Evolutionary conservation across 1,284 basidiomycete species (phyloP), one percentile per base, ranked within the genome.

Genomic region (Boletellus deceptivus): DNA sequence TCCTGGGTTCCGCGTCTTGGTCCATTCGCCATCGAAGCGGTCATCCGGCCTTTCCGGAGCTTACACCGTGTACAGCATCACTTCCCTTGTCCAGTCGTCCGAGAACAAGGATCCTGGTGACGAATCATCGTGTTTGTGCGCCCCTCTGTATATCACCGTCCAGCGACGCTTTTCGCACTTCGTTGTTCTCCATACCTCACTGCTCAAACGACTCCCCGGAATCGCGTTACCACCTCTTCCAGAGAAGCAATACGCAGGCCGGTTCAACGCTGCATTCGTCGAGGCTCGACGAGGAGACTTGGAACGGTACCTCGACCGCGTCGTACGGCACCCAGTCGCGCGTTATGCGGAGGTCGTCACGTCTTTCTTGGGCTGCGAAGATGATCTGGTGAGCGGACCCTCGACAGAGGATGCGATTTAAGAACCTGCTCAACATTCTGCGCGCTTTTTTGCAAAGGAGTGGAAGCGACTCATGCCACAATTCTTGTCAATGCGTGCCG

Each of bases 141-240:
- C 74, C 2, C 74, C 79, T 0, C 72, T 76, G 22, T 73, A 80
- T 24, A 80, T 90, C 49, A 89, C 85, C 0, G 91, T 93, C 20
- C 75, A 85, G 20, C 76, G 92, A 14, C 82, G 91, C 10, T 94
- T 89, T 70, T 91, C 89, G 2, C 89, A 93, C 55, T 94, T 94
- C 59, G 82, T 86, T 18, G 78, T 86, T 53, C 75, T 93, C 22
- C 85, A 91, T 56, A 82, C 84, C 1, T 80, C 84, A 3, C 70
- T 93, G 36, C 72, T 76, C 25, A 73, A 81, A 31, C 76, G 82
- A 6, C 77, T 89, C 8, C 86, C 89, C 8, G 87, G 88, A 0
- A 80, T 93, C 35, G 83, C 84, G 2, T 73, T 93, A 2, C 90
- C 91, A 0, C 86, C 89, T 0, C 74, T 93, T 3, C 91, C 91